Evolutionary conservation across 129 eudicot species (phyloP).

Genomic region (Gnaphalium uliginosum): DNA sequence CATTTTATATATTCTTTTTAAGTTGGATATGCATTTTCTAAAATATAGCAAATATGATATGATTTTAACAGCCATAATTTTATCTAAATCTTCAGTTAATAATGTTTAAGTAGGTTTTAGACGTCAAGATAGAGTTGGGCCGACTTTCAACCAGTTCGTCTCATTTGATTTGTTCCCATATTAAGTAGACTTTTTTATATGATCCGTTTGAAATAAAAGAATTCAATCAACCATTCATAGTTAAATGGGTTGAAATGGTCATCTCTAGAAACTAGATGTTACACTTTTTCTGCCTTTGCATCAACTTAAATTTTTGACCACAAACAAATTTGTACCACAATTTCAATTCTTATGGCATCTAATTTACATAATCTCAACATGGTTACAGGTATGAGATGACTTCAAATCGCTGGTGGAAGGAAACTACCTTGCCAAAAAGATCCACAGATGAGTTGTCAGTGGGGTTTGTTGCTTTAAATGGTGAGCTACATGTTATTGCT

Average conservation of each 20-base stretch:
- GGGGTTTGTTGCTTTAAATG: constrained; percentile 66
- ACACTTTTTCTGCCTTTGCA: not conserved
- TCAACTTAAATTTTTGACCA: not conserved
- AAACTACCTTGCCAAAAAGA: constrained; percentile 70
- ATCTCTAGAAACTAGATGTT: not conserved
- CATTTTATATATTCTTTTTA: not conserved
- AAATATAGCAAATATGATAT: too few species aligned
- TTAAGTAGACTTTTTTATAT: not conserved
- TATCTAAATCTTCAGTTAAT: not conserved
- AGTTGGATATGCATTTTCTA: too few species aligned
- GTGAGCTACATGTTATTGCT: constrained; percentile 67
- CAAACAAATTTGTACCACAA: not conserved
- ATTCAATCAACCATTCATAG: not conserved
- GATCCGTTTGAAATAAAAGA: not conserved
- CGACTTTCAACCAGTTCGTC: not conserved
- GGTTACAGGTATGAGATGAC: constrained; percentile 69
- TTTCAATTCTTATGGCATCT: constrained; percentile 4
- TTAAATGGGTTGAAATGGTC: not conserved
- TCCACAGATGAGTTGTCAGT: constrained; percentile 52
- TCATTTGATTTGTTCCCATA: not conserved
- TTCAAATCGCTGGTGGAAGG: constrained; percentile 78
- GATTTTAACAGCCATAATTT: not conserved
- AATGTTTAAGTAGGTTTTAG: not conserved
- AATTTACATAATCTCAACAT: not conserved
- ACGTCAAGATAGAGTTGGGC: not conserved